Conservation (phyloP, 208 protist species). For the Porcisia hertigi region DNA sequence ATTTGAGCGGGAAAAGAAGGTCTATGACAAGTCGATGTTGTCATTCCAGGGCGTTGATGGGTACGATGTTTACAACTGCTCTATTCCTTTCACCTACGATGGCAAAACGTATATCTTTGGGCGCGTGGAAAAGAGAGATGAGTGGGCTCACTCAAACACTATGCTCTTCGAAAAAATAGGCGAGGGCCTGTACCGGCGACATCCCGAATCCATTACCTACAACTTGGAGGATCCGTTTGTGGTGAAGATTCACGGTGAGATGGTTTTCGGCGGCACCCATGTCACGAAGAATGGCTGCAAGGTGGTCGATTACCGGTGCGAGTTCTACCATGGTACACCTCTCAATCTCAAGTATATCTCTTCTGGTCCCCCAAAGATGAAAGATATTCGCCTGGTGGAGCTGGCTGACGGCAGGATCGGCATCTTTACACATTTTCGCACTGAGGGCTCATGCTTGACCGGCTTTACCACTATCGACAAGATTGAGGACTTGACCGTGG, state of each 20-base stretch:
- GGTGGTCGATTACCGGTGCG: slow-evolving; percentile 53
- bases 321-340: slow-evolving; percentile 53
- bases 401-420: slow-evolving; percentile 50
- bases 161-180: slow-evolving; percentile 51
- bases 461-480: slow-evolving; percentile 62
- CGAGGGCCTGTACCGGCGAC: slow-evolving; percentile 38
- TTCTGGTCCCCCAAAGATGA: slow-evolving; percentile 57
- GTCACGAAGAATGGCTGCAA: slow-evolving; percentile 47
- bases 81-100: slow-evolving; percentile 56
- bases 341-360: slow-evolving; percentile 50
- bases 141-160: slow-evolving; percentile 55
- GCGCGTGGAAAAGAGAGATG: slow-evolving; percentile 54
- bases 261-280: slow-evolving; percentile 60
- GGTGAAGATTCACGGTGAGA: slow-evolving; percentile 61
- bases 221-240: slow-evolving; percentile 60
- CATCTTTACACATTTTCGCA: slow-evolving; percentile 61
- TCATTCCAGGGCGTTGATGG: slow-evolving; percentile 43
- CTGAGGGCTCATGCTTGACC: slow-evolving; percentile 46
- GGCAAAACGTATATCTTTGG: slow-evolving; percentile 61
- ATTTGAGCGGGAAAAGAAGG: slow-evolving; percentile 53
- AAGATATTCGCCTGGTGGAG: slow-evolving; percentile 57
- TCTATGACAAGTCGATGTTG: slow-evolving; percentile 31
- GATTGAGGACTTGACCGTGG: slow-evolving; percentile 47
- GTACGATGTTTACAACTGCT: slow-evolving; percentile 71
- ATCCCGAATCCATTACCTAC: slow-evolving; percentile 37